Percentiles rank a stretch among this genome's conserved stretches.
Evolutionary conservation across 495 filamentous ascomycete species (phyloP).

Genomic region (Aspergillus nanangensis): DNA sequence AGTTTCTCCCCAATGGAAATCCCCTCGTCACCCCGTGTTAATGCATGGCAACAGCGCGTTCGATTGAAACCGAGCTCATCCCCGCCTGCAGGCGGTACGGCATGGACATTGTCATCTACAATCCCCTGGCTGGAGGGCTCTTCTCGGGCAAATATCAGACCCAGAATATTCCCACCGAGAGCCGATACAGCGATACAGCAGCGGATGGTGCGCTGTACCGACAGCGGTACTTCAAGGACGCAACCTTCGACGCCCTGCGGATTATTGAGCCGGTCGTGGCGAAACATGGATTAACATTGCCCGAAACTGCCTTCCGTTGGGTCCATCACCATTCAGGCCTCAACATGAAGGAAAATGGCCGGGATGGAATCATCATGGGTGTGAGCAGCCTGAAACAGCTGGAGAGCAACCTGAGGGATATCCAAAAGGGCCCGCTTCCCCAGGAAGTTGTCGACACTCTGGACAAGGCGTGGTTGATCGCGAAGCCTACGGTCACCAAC

Average conservation of each 20-base stretch:
- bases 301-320: constrained; percentile 86
- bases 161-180: constrained; percentile 58
- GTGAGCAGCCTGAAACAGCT: constrained; percentile 72
- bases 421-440: constrained; percentile 86
- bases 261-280: constrained; percentile 68
- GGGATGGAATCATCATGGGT: constrained; percentile 78
- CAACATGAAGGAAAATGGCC: constrained; percentile 64
- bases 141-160: constrained; percentile 84
- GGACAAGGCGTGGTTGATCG: constrained; percentile 66
- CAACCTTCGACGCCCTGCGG: constrained; percentile 70
- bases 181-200: constrained; percentile 62
- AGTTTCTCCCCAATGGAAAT: too few species aligned
- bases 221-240: constrained; percentile 74
- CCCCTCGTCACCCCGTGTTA: too few species aligned
- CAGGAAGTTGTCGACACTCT: constrained; percentile 75
- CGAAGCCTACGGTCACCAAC: constrained; percentile 59
- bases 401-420: constrained; percentile 64
- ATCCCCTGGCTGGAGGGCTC: constrained; percentile 79
- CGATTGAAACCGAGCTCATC: constrained; percentile 76
- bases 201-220: constrained; percentile 63
- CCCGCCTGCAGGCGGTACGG: constrained; percentile 79
- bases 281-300: constrained; percentile 70
- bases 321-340: constrained; percentile 73
- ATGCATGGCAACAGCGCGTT: constrained; percentile 61
- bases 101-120: constrained; percentile 87